Evolutionary conservation across 2,329 filamentous ascomycete genomes (phyloP), one percentile per base, ranked within the genome.

Genomic region (Trichoderma atrobrunneum): DNA sequence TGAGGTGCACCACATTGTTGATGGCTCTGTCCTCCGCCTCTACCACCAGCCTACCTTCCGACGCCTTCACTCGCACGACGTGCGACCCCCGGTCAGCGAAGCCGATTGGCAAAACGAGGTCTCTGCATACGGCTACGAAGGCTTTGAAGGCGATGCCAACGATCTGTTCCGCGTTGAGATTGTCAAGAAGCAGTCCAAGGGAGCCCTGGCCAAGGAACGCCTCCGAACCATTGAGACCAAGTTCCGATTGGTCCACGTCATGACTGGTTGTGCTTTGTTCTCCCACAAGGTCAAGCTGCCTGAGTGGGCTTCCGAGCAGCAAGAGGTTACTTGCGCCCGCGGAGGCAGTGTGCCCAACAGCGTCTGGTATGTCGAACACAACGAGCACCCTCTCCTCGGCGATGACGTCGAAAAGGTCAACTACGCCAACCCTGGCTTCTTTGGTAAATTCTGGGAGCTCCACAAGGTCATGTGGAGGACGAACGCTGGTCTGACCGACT

Each of bases 401-500:
- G 86, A 87, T 2, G 87, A 91, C 74, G 91, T 93, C 16, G 96
- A 98, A 81, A 97, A 93, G 85, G 95, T 97, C 83, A 99, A 98
- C 84, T 99, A 99, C 84, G 90, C 89, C 78, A 91, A 95, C 77
- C 96, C 95, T 16, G 94, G 95, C 32, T 99, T 99, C 89, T 91
- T 99, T 74, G 94, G 93, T 78, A 99, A 99, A 82, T 99, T 99
- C 85, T 94, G 92, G 90, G 96, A 99, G 84, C 87, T 99, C 59
- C 95, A 99, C 80, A 91, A 93, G 82, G 96, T 99, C 75, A 99
- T 99, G 96, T 99, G 96, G 96, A 94, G 89, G 78, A 99, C 96
- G 43, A 99, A 99, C 80, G 96, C 96, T 36, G 96, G 96, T 57
- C 89, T 99, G 63, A 93, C 96, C 30, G 96, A 99, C 79, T 97